A percentile compares a stretch with the other conserved stretches of the same genome.
These are phyloP conservation scores for Polyplosphaeria fusca DNA, from an alignment of 495 filamentous ascomycete genomes.

Conservation along the genomic window DNA sequence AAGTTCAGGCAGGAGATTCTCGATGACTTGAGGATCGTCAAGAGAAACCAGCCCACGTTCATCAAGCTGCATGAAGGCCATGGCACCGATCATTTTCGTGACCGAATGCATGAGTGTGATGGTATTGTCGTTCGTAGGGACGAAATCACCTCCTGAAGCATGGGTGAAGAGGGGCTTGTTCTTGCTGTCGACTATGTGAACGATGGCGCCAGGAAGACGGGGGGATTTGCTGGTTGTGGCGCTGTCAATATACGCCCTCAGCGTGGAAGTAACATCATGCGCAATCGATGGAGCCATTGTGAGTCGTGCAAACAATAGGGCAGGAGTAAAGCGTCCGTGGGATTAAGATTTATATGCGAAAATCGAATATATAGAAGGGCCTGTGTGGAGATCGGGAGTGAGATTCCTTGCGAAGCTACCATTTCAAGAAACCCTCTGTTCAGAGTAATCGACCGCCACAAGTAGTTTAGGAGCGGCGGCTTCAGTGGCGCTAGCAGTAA, in stretches of 20 bases:
- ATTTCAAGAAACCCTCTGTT: too few relatives aligned
- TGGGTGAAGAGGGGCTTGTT: constrained; percentile 16
- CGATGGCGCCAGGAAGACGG: constrained; percentile 14
- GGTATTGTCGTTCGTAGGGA: not conserved
- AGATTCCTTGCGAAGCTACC: too few relatives aligned
- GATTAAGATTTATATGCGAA: too few relatives aligned
- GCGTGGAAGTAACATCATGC: not conserved
- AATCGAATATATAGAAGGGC: too few relatives aligned
- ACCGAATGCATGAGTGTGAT: constrained; percentile 8
- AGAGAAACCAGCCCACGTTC: constrained; percentile 5
- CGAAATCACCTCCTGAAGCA: constrained; percentile 4
- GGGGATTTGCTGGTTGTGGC: not conserved
- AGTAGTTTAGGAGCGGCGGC: too few relatives aligned
- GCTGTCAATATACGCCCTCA: constrained; percentile 5
- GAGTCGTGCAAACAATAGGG: too few relatives aligned
- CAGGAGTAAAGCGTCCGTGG: too few relatives aligned
- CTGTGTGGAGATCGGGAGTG: too few relatives aligned
- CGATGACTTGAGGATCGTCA: constrained; percentile 7
- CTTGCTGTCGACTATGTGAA: constrained; percentile 8
- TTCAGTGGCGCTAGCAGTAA: too few relatives aligned
- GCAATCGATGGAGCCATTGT: constrained; percentile 7
- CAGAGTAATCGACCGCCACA: too few relatives aligned
- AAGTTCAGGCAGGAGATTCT: constrained; percentile 11
- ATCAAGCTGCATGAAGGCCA: constrained; percentile 22
- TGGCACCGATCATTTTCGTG: constrained; percentile 23